phyloP scores from a whole-genome alignment of 2,329 filamentous ascomycete genomes.

The Monosporascus sp. region DNA sequence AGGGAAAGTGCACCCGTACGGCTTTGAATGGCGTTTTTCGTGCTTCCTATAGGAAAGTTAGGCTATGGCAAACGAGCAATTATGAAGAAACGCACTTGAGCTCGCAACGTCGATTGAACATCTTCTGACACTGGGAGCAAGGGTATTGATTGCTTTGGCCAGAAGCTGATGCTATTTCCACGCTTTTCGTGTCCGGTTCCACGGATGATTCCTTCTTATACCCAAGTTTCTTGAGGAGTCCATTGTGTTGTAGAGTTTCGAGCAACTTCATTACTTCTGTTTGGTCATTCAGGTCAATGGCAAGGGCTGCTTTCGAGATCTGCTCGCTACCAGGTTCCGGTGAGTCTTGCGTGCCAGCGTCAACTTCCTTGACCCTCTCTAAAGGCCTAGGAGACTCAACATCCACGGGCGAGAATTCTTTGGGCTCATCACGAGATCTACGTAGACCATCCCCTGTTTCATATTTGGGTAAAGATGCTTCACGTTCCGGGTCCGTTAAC shows the following conservation, averaged over 20 bases:
- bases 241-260: conserved; percentile 17
- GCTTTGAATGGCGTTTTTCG: conserved; percentile 71
- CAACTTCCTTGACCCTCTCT: background rate
- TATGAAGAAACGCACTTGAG: conserved; percentile 42
- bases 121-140: conserved; percentile 41
- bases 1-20: conserved; percentile 74
- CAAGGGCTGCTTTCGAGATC: background rate
- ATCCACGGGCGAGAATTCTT: background rate
- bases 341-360: background rate
- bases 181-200: conserved; percentile 6
- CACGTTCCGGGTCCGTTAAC: background rate
- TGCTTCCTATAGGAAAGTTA: conserved; percentile 61
- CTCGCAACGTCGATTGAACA: conserved; percentile 47
- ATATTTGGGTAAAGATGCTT: background rate
- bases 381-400: background rate
- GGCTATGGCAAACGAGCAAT: conserved; percentile 3
- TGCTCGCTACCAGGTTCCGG: conserved; percentile 1
- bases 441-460: background rate
- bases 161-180: conserved; percentile 4
- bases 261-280: conserved; percentile 14
- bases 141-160: conserved; percentile 13
- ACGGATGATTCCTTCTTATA: conserved; percentile 18
- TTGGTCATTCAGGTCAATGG: conserved; percentile 10
- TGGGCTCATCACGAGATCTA: background rate
- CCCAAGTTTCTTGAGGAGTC: conserved; percentile 18